Base-by-base conservation (phyloP, 495 filamentous ascomycete genomes). In the Bryoglossum gracile region DNA sequence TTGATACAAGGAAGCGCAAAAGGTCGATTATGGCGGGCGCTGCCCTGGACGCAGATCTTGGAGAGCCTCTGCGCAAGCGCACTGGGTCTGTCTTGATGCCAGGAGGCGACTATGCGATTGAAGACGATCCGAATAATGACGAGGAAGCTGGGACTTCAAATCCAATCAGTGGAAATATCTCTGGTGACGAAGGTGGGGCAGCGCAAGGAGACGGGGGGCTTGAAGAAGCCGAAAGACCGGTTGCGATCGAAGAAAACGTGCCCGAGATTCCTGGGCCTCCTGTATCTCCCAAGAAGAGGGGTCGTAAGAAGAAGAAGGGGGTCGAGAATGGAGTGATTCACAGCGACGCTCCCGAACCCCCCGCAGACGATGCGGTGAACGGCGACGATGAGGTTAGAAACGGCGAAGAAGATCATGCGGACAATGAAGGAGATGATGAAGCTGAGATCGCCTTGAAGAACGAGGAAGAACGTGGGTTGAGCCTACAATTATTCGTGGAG, bases 401-500 rank as follows among this genome's bases (percentile, higher is more conserved):
- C 45, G 57, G 45, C 17, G 57, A 60, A 21, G 68, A 59, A 44
- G 72, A 74, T 26, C 68, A 71, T 16, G 71, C 70, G 17, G 68
- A 71, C 5, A 62, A 60, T 46, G 58, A 58, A 18, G 58, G 48
- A 13, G 75, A 74, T 14, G 66, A 65, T 42, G 73, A 76, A 22
- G 63, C 64, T 30, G 74, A 74, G 16, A 45, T 44, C 25, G 66
- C 68, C 4, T 67, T 70, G 40, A 79, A 68, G 51, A 78, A 75
- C 32, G 80, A 84, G 58, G 88, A 94, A 82, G 86, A 89, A 65
- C 69, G 86, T 90, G 76, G 65, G 83, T 68, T 37, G 14, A 14
- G 43, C 48, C 41, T 16, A 16, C 30, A 36, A 34, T 21, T 25
- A 40, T 16, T n/a, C 16, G 8, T 17, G 17, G 22, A 36, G n/a